Conservation (phyloP, 2,329 filamentous ascomycete genomes). For the Bipolaris cookei region DNA sequence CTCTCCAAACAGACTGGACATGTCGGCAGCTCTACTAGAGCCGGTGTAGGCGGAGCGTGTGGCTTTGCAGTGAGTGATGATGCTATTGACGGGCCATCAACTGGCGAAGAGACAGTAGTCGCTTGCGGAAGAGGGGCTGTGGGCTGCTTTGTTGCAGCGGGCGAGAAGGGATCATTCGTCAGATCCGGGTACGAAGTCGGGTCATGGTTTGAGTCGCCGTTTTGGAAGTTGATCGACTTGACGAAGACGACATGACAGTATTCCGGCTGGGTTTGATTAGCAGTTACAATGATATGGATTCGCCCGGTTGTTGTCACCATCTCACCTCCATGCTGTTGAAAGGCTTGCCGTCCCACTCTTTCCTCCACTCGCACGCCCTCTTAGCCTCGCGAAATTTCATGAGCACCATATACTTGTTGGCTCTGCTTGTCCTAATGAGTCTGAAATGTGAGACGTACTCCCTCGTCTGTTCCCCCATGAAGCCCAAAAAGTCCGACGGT, state of each 20-base stretch:
- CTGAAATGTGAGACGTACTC: conserved; percentile 90
- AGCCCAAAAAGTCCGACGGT: conserved; percentile 87
- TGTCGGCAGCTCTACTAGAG: conserved; percentile 88
- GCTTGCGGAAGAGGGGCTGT: conserved; percentile 45
- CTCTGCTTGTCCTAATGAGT: conserved; percentile 86
- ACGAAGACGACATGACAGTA: conserved; percentile 95
- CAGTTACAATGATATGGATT: not conserved
- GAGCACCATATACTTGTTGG: conserved; percentile 92
- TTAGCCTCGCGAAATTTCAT: conserved; percentile 86
- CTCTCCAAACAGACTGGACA: conserved; percentile 96
- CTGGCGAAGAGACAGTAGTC: conserved; percentile 42
- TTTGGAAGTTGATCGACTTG: conserved; percentile 86
- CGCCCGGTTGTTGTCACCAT: conserved; percentile 1
- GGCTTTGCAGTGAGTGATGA: conserved; percentile 65
- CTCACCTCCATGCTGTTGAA: conserved; percentile 89
- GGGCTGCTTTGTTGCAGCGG: conserved; percentile 54
- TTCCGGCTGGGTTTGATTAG: conserved; percentile 67
- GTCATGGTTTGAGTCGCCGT: conserved; percentile 56
- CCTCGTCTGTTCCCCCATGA: conserved; percentile 85
- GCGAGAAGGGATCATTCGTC: conserved; percentile 68
- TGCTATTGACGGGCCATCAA: conserved; percentile 43
- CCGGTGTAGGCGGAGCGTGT: conserved; percentile 76
- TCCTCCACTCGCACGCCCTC: conserved; percentile 79
- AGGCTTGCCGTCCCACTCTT: conserved; percentile 87
- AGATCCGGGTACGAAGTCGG: conserved; percentile 65